Evolutionary conservation across 1,139 yeast genomes (phyloP), one percentile per base, ranked within the genome.

Genomic region (Sugiyamaella xylanicola): DNA sequence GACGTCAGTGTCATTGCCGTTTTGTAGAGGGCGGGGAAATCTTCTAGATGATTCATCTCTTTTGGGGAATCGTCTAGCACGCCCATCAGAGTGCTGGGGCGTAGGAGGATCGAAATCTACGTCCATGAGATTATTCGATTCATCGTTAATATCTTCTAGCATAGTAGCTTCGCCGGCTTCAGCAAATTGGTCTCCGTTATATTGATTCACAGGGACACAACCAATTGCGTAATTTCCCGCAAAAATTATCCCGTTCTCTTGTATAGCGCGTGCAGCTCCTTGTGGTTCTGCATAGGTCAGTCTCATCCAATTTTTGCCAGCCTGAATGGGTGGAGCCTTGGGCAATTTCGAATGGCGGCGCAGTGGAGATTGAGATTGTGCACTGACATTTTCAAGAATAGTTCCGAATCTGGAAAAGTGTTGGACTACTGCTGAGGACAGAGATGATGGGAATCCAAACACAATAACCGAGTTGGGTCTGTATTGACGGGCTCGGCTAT

Each of bases 301-400:
- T 67, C 90, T 88, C 21, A 91, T 84, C 97, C 98, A 93, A 48
- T 90, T 86, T 45, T 82, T 81, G 0, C 97, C 98, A 11, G 93
- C 81, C 68, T 84, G 87, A 15, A 91, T 85, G 0, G 96, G 95
- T 49, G 95, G 93, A 51, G 67, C 51, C 5, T 63, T 48, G 21
- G 44, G 53, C 41, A 44, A 51, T 39, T 45, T 56, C 65, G 59
- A 52, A 60, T 35, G 51, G 44, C 19, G 59, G 46, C 21, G 62
- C 39, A 42, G 55, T 36, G 21, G 58, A 29, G 54, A 59, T 21
- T 51, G 54, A 41, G 54, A 46, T n/a, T 65, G 61, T 9, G 66
- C 61, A 3, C 66, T 85, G 59, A 89, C 84, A 63, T 88, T 87
- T 65, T 91, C 97, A 63, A 88, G 72, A 45, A 93, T 83, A 25